These are phyloP conservation scores for Cryptococcus neoformans DNA, from an alignment of 1,284 basidiomycete genomes.

Conservation along the genomic window DNA sequence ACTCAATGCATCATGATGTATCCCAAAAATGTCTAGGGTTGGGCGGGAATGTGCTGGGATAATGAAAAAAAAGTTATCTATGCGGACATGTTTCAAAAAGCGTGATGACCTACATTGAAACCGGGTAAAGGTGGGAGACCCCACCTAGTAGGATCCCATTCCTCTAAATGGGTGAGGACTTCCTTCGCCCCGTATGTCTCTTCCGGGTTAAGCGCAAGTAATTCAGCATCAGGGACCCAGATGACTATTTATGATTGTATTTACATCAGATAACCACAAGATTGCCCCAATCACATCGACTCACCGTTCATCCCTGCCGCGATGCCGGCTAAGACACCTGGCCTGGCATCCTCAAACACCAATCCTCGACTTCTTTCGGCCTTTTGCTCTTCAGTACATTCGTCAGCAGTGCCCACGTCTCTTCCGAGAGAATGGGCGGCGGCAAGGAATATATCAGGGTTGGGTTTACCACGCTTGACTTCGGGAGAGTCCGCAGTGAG, in stretches of 20 bases:
- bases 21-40: no score
- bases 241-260: constrained; percentile 27
- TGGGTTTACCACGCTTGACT: constrained; percentile 17
- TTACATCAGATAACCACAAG: background rate
- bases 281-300: constrained; percentile 2
- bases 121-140: constrained; percentile 31
- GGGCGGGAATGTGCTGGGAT: no score
- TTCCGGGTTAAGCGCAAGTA: constrained; percentile 39
- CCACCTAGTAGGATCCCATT: constrained; percentile 44
- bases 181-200: constrained; percentile 40
- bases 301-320: constrained; percentile 49
- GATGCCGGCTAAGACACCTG: constrained; percentile 45
- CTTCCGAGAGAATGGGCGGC: constrained; percentile 25
- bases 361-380: constrained; percentile 37
- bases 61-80: background rate
- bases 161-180: constrained; percentile 35
- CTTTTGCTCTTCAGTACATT: constrained; percentile 30
- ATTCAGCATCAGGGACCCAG: constrained; percentile 48
- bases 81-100: background rate
- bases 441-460: constrained; percentile 49
- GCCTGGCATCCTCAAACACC: constrained; percentile 49
- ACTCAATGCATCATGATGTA: background rate
- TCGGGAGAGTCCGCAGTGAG: constrained; percentile 28
- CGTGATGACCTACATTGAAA: constrained; percentile 9
- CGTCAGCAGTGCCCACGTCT: constrained; percentile 34